A percentile compares a stretch with the other conserved stretches of the same genome.
Evolutionary conservation across 768 basidiomycete genomes (phyloP).

Genomic region (Tulasnella sp.): DNA sequence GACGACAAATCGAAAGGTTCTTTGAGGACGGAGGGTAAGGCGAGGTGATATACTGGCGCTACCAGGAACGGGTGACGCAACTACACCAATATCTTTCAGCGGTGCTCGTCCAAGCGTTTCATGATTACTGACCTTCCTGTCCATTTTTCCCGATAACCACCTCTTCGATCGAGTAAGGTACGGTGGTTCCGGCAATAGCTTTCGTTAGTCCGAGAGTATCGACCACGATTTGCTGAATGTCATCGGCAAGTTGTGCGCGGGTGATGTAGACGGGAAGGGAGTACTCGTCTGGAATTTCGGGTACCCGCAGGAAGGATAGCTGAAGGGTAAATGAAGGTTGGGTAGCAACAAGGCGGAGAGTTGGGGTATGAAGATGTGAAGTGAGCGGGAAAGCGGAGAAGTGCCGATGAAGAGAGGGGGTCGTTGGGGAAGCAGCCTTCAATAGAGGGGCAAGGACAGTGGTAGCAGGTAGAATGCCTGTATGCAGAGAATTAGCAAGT

Average conservation of each 20-base stretch:
- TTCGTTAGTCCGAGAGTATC: constrained; percentile 69
- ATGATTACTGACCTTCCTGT: constrained; percentile 50
- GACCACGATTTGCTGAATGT: constrained; percentile 51
- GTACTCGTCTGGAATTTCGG: constrained; percentile 73
- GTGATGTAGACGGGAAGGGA: constrained; percentile 63
- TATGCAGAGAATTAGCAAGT: not conserved
- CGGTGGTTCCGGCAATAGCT: constrained; percentile 57
- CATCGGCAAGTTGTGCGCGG: constrained; percentile 51
- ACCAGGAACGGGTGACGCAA: constrained; percentile 20
- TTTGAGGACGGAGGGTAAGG: constrained; percentile 41
- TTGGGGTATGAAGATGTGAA: constrained; percentile 61
- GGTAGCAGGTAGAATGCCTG: not conserved
- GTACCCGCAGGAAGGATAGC: constrained; percentile 61
- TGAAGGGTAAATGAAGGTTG: constrained; percentile 56
- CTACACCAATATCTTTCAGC: constrained; percentile 6
- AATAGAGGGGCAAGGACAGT: not conserved
- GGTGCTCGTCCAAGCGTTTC: not conserved
- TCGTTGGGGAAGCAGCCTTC: constrained; percentile 7
- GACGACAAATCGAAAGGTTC: constrained; percentile 60
- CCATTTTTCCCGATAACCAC: constrained; percentile 52
- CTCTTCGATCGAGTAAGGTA: constrained; percentile 75
- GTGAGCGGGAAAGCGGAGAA: constrained; percentile 71
- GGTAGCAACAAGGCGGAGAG: constrained; percentile 66
- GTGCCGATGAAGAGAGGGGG: constrained; percentile 43
- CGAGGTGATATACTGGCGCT: constrained; percentile 29